These are phyloP conservation scores for Rhodotorula sp. DNA, from an alignment of 1,284 basidiomycete genomes.

Conservation along the genomic window DNA sequence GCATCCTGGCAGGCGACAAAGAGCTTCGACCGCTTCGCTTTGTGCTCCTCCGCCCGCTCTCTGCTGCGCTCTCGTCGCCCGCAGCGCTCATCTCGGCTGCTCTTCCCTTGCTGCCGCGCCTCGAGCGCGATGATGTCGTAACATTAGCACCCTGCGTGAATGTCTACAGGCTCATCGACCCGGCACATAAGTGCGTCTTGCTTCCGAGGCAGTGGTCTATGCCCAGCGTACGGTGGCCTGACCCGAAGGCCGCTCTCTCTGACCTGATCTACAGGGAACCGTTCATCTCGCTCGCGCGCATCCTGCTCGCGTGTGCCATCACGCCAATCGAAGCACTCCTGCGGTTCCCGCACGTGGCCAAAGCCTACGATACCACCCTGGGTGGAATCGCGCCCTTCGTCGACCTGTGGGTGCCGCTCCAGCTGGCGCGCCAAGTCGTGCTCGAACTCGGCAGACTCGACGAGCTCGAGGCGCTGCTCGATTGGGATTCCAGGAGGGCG, in stretches of 20 bases:
- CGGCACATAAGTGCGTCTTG: constrained; percentile 25
- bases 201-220: too few relatives aligned
- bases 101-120: constrained; percentile 6
- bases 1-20: background rate
- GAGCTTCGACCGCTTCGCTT: background rate
- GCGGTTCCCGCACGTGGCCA: constrained; percentile 12
- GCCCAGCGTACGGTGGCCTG: too few relatives aligned
- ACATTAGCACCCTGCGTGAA: background rate
- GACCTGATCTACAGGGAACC: too few relatives aligned
- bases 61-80: constrained; percentile 9
- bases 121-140: constrained; percentile 4
- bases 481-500: constrained; percentile 33
- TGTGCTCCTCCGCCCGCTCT: background rate
- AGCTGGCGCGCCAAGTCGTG: constrained; percentile 7
- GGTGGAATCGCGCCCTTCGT: constrained; percentile 33
- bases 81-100: background rate
- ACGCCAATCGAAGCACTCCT: constrained; percentile 33
- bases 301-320: constrained; percentile 25
- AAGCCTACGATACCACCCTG: constrained; percentile 18
- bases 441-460: constrained; percentile 11
- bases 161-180: constrained; percentile 31
- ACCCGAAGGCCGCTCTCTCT: too few relatives aligned
- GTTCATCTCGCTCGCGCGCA: constrained; percentile 26
- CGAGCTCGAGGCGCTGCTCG: constrained; percentile 29
- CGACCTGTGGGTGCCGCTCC: constrained; percentile 36